A percentile compares a stretch with the other conserved stretches of the same genome.
Conservation (phyloP, 352 stramenopile genomes). For the Globisporangium rhizosaccharum region DNA sequence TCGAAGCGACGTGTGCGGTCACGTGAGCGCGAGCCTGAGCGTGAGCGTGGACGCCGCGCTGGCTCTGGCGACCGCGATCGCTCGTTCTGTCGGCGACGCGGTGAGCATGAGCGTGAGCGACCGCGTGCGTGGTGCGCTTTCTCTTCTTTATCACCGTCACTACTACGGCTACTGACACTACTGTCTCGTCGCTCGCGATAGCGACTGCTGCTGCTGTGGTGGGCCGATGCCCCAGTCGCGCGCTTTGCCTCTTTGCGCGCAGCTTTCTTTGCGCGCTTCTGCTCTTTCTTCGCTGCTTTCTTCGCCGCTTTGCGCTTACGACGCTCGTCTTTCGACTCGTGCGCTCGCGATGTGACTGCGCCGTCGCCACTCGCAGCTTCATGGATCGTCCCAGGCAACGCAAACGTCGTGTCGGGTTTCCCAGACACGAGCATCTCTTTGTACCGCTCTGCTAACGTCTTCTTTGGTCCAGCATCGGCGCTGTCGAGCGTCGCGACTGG, state of each 20-base stretch:
- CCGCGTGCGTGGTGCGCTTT: background rate
- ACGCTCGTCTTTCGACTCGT: constrained; percentile 24
- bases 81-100: background rate
- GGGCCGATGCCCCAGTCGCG: background rate
- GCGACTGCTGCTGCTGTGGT: background rate
- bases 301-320: constrained; percentile 44
- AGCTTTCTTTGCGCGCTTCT: constrained; percentile 59
- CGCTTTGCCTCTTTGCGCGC: constrained; percentile 42
- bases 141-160: background rate
- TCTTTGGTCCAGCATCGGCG: constrained; percentile 38
- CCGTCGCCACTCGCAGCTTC: background rate
- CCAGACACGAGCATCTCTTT: constrained; percentile 52
- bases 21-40: background rate
- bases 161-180: background rate
- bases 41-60: background rate
- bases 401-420: constrained; percentile 54
- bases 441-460: constrained; percentile 69
- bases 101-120: background rate
- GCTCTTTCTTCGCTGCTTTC: constrained; percentile 47
- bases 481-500: constrained; percentile 40
- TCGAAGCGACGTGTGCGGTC: background rate
- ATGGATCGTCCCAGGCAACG: constrained; percentile 38
- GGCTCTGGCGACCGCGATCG: background rate
- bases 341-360: background rate
- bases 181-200: too few species aligned